Percentiles rank a stretch among this genome's conserved stretches.
These are phyloP conservation scores for Pelomyxa schiedti DNA, from an alignment of 78 protist genomes.

Conservation along the genomic window DNA sequence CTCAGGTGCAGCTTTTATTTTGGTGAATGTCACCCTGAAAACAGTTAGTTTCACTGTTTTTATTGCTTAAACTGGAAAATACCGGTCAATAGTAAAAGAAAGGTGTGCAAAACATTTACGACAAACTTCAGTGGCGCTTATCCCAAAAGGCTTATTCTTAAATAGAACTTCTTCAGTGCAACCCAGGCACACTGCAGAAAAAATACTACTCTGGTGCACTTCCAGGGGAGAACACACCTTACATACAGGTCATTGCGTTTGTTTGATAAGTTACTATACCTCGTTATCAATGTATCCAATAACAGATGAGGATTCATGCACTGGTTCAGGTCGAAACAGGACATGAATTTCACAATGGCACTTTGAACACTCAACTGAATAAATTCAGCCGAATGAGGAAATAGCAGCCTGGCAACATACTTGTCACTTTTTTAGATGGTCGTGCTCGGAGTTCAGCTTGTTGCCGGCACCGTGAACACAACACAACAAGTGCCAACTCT, in stretches of 20 bases:
- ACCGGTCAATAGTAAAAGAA: neutral
- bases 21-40: neutral
- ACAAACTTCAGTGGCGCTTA: neutral
- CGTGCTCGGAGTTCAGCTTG: neutral
- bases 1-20: neutral
- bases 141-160: neutral
- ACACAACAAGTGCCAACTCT: neutral
- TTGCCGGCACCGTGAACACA: neutral
- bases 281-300: slow-evolving; percentile 1
- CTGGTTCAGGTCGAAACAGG: neutral
- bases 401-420: too few relatives aligned
- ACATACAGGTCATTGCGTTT: neutral
- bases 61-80: too few relatives aligned
- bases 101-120: neutral
- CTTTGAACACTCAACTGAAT: neutral
- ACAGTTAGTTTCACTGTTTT: neutral
- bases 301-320: neutral
- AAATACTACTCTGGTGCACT: too few relatives aligned
- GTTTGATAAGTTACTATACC: neutral
- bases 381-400: too few relatives aligned
- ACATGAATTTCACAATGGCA: neutral
- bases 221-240: too few relatives aligned
- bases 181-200: neutral
- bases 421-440: neutral
- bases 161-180: neutral